These are phyloP conservation scores for Boletellus deceptivus DNA, from an alignment of 1,284 basidiomycete genomes.

Conservation along the genomic window DNA sequence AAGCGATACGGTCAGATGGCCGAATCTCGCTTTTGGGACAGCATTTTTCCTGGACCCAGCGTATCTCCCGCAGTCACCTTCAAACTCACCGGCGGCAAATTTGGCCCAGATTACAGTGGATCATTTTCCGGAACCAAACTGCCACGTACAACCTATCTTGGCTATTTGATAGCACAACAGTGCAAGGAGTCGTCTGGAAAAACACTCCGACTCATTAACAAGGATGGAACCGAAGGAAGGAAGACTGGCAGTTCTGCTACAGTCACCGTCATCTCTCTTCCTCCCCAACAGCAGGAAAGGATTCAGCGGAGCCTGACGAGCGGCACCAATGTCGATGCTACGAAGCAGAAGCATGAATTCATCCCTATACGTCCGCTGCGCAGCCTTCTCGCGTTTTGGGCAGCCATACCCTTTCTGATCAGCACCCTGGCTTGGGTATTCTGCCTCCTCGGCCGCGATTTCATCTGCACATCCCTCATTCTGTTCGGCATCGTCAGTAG, in stretches of 20 bases:
- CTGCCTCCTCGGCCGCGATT: conserved; percentile 17
- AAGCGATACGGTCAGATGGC: conserved; percentile 31
- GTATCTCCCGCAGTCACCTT: conserved; percentile 24
- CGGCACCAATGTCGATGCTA: background rate
- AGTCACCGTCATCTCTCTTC: conserved; percentile 20
- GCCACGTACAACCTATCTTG: conserved; percentile 23
- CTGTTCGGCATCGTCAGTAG: conserved; percentile 28
- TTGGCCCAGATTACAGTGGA: conserved; percentile 26
- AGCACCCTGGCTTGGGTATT: conserved; percentile 22
- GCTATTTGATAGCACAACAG: conserved; percentile 15
- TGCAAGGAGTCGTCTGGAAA: background rate
- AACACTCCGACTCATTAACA: conserved; percentile 6
- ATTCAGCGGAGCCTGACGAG: background rate
- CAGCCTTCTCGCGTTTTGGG: conserved; percentile 2
- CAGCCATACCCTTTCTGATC: conserved; percentile 23
- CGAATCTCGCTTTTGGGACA: conserved; percentile 26
- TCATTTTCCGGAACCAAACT: conserved; percentile 26
- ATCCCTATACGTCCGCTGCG: conserved; percentile 7
- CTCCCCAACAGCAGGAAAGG: conserved; percentile 3
- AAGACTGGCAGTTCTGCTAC: conserved; percentile 14
- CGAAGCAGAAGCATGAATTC: background rate
- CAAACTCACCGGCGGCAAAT: conserved; percentile 24
- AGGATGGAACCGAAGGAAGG: conserved; percentile 10
- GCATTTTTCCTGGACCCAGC: conserved; percentile 29
- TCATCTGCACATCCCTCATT: conserved; percentile 31